Base-by-base conservation (phyloP, 768 basidiomycete genomes). In the Austroboletus eburneus region DNA sequence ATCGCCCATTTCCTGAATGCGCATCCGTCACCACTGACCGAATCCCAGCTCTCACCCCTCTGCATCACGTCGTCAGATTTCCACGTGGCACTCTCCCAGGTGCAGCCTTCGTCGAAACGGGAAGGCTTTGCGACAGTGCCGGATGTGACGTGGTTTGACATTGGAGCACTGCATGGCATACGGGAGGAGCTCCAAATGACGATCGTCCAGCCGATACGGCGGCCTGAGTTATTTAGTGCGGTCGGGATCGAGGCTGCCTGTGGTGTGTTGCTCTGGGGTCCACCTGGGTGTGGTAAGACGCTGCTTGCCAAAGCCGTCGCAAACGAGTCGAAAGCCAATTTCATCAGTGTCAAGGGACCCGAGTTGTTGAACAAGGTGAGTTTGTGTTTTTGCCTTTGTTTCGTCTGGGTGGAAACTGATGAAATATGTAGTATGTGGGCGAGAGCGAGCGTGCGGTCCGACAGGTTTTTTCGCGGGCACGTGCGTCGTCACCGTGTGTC, bases 101-200 rank as follows among this genome's bases (percentile, higher is more conserved):
- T 97, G 0, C 96, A 98, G 61, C 96, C 95, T 1, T 96, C 94
- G 0, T 91, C 95, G 6, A 93, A 93, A 63, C 87, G 96, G 35
- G 96, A 99, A 72, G 96, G 96, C 4, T 99, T 99, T 56, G 87
- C 96, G 5, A 98, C 96, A 0, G 87, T 97, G 4, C 96, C 96
- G 0, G 91, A 94, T 56, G 90, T 97, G 2, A 87, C 88, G 0
- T 99, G 96, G 95, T 73, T 84, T 1, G 93, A 98, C 61, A 77
- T 99, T 39, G 96, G 96, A 18, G 96, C 95, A 2, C 73, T 98
- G n/a, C 83, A 87, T 50, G 76, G 68, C 2, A 87, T 83, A 3
- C 74, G 96, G 14, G 90, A 95, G 48, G 94, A 96, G 64, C 74
- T 99, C 33, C 91, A 94, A 57, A 96, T 97, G 93, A 89, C 92